phyloP scores from a whole-genome alignment of 352 stramenopile genomes.

The Phytophthora kernoviae region DNA sequence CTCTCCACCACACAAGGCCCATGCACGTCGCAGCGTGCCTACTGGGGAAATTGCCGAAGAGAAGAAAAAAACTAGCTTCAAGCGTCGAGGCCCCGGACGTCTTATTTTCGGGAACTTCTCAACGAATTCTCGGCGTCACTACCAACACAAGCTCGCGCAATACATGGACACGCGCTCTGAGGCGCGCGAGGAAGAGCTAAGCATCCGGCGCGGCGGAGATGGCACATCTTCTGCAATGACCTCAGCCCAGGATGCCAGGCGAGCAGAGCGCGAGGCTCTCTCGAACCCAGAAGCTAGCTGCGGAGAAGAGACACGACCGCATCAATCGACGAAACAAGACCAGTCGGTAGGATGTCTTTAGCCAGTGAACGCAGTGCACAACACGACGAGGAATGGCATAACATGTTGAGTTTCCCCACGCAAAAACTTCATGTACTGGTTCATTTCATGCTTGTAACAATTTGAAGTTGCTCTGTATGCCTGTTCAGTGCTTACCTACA shows the following conservation, averaged over 20 bases:
- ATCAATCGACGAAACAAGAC: slow-evolving; percentile 77
- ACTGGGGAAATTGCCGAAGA: slow-evolving; percentile 21
- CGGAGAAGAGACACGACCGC: slow-evolving; percentile 80
- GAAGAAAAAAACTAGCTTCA: slow-evolving; percentile 25
- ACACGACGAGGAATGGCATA: too few relatives aligned
- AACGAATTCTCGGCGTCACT: slow-evolving; percentile 64
- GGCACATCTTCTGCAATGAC: slow-evolving; percentile 25
- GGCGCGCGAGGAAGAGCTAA: slow-evolving; percentile 74
- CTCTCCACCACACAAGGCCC: slow-evolving; percentile 42
- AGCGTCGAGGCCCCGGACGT: slow-evolving; percentile 56
- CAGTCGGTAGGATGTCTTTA: slow-evolving; percentile 32
- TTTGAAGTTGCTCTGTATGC: slow-evolving; percentile 14
- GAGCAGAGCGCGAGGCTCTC: slow-evolving; percentile 65
- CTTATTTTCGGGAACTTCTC: slow-evolving; percentile 77
- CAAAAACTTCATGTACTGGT: not conserved
- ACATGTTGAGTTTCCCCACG: too few relatives aligned
- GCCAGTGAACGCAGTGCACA: too few relatives aligned
- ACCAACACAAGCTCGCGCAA: slow-evolving; percentile 76
- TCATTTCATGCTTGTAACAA: slow-evolving; percentile 16
- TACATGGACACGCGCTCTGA: slow-evolving; percentile 75
- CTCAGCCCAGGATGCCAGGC: slow-evolving; percentile 53
- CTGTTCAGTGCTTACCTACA: slow-evolving; percentile 42
- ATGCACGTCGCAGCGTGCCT: slow-evolving; percentile 16
- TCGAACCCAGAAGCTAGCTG: slow-evolving; percentile 65
- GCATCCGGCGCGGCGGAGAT: slow-evolving; percentile 51